These are phyloP conservation scores for Apiospora malaysiana DNA, from an alignment of 2,329 filamentous ascomycete species.

Conservation along the genomic window DNA sequence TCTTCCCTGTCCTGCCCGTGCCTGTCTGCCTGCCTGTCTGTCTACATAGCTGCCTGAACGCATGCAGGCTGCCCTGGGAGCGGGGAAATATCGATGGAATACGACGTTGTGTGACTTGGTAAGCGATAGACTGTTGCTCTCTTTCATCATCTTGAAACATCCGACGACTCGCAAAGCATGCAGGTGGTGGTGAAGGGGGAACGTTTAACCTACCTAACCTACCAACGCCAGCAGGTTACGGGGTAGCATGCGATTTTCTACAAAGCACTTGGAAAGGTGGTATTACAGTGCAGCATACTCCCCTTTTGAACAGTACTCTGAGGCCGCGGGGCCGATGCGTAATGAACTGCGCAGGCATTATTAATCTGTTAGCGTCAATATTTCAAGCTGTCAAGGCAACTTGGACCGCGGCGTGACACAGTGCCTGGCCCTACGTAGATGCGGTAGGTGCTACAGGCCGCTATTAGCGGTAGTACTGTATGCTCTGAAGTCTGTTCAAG, in stretches of 20 bases:
- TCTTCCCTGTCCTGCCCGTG: not conserved
- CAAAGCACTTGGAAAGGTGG: not conserved
- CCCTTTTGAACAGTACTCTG: too few species aligned
- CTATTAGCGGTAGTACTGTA: not conserved
- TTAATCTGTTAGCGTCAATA: conserved; percentile 12
- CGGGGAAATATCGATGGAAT: conserved; percentile 7
- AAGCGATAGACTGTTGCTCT: conserved; percentile 11
- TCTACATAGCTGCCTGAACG: not conserved
- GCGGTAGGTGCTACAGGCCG: not conserved
- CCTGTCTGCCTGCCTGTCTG: too few species aligned
- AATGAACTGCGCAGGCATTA: conserved; percentile 15
- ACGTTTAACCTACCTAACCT: not conserved
- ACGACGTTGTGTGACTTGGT: conserved; percentile 20
- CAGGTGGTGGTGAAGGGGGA: not conserved
- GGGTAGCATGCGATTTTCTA: not conserved
- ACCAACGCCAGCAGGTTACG: not conserved
- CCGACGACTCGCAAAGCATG: conserved; percentile 1
- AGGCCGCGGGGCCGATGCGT: not conserved
- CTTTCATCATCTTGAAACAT: conserved; percentile 17
- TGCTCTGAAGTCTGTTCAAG: not conserved
- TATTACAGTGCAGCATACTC: not conserved
- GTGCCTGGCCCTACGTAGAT: not conserved
- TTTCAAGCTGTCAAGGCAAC: conserved; percentile 10
- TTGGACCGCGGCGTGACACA: conserved; percentile 8
- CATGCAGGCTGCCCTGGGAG: conserved; percentile 16